A percentile compares a stretch with the other conserved stretches of the same genome.
Evolutionary conservation across 78 protist genomes (phyloP).

Genomic region (Dictyostelium capitatum): DNA sequence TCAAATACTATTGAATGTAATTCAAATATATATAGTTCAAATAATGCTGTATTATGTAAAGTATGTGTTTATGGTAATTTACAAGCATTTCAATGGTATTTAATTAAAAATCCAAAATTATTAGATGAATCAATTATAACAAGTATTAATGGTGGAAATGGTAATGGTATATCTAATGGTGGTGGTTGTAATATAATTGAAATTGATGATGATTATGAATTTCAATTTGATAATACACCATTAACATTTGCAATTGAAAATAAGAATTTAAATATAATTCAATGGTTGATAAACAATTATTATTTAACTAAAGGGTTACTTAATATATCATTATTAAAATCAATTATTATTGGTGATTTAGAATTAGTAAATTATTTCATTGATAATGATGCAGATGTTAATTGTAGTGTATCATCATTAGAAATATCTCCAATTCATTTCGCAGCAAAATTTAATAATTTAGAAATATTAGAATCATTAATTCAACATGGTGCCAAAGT

Average conservation of each 20-base stretch:
- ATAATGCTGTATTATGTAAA: neutral
- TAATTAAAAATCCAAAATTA: neutral
- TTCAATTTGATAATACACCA: neutral
- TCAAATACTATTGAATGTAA: neutral
- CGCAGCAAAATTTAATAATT: neutral
- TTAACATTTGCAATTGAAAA: neutral
- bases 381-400: neutral
- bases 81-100: constrained; percentile 6
- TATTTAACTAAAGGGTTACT: neutral
- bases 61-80: neutral
- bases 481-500: neutral
- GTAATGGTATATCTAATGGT: neutral
- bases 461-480: neutral
- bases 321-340: neutral
- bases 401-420: constrained; percentile 2
- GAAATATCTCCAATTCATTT: neutral
- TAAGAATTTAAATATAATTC: neutral
- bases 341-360: neutral
- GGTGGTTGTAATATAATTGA: neutral
- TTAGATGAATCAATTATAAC: neutral
- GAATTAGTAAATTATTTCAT: neutral
- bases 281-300: neutral
- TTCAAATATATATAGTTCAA: neutral
- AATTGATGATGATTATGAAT: neutral
- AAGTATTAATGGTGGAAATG: neutral